Evolutionary conservation across 176 grass and related monocot species (phyloP).

Genomic region (Neostapfia colusana): DNA sequence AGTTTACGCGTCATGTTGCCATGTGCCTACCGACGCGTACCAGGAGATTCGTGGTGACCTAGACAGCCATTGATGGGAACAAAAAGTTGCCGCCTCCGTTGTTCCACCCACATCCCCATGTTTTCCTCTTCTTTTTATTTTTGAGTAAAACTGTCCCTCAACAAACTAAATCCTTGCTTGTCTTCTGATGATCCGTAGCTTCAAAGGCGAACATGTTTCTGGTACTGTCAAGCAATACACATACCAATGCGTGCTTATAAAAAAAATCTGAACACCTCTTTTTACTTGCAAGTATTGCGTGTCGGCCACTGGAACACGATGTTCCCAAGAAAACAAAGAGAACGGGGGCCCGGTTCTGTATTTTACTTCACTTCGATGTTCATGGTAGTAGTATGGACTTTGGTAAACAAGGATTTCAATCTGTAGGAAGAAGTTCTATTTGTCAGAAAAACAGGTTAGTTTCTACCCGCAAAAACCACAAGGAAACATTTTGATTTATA

Average conservation of each 20-base stretch:
- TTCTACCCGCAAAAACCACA: neutral
- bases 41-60: slow-evolving; percentile 36
- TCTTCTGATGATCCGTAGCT: slow-evolving; percentile 38
- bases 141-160: neutral
- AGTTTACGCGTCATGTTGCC: slow-evolving; percentile 39
- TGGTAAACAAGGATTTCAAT: neutral
- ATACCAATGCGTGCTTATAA: slow-evolving; percentile 9
- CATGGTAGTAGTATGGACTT: neutral
- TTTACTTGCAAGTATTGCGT: slow-evolving; percentile 39
- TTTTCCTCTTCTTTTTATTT: neutral
- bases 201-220: slow-evolving; percentile 33
- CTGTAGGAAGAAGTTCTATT: neutral
- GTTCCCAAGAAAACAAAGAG: slow-evolving; percentile 13
- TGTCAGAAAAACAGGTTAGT: neutral
- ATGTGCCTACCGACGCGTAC: slow-evolving; percentile 32
- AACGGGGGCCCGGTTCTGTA: neutral
- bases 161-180: slow-evolving; percentile 26
- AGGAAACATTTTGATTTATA: neutral
- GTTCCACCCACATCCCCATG: slow-evolving; percentile 37
- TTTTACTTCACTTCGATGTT: slow-evolving; percentile 6
- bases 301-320: slow-evolving; percentile 45
- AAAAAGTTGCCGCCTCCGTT: slow-evolving; percentile 42
- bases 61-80: slow-evolving; percentile 51
- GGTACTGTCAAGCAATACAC: slow-evolving; percentile 24
- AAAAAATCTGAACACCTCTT: slow-evolving; percentile 9